phyloP scores from a whole-genome alignment of 371 early-diverging fungal genomes.

The Mycotypha africana region DNA sequence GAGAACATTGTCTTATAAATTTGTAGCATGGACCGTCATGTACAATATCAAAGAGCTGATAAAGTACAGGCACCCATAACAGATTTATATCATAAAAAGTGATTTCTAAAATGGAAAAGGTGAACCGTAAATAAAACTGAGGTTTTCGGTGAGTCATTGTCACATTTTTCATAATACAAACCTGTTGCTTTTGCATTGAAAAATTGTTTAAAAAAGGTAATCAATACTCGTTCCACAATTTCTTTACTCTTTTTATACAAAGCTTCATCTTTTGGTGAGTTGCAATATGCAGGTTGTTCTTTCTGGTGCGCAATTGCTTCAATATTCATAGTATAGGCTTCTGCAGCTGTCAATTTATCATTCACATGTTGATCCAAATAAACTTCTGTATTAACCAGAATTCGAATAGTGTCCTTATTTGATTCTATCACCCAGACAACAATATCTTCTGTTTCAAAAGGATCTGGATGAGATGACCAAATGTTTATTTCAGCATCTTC shows the following conservation, averaged over 20 bases:
- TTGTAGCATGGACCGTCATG: constrained; percentile 3
- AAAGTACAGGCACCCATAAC: constrained; percentile 4
- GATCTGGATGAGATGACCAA: constrained; percentile 5
- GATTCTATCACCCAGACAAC: constrained; percentile 10
- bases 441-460: constrained; percentile 2
- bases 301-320: not conserved
- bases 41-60: not conserved
- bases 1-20: not conserved
- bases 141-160: too few relatives aligned
- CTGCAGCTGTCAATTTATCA: too few relatives aligned
- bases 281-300: not conserved
- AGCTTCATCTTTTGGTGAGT: not conserved
- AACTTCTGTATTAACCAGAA: constrained; percentile 4
- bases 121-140: too few relatives aligned
- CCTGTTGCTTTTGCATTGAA: not conserved
- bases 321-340: too few relatives aligned
- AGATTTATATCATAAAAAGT: constrained; percentile 1
- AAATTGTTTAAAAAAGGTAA: not conserved
- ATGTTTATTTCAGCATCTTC: not conserved
- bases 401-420: not conserved
- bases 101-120: too few relatives aligned
- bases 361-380: too few relatives aligned
- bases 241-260: not conserved
- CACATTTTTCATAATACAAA: not conserved
- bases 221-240: not conserved